These are phyloP conservation scores for Fusarium redolens DNA, from an alignment of 2,329 filamentous ascomycete genomes.

Conservation along the genomic window DNA sequence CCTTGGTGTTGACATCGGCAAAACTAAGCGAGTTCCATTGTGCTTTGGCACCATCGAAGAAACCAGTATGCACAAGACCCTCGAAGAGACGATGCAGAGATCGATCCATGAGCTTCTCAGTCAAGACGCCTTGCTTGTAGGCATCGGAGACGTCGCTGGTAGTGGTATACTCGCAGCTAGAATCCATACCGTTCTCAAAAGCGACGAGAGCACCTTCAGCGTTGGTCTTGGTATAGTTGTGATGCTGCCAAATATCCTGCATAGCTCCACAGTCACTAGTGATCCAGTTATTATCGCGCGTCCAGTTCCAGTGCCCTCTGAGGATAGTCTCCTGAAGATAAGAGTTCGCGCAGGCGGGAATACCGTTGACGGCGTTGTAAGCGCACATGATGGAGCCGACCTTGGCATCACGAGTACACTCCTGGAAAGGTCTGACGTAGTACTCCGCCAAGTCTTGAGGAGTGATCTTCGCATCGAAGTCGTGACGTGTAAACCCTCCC, in stretches of 20 bases:
- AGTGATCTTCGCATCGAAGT: conserved; percentile 3
- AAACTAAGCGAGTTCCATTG: conserved; percentile 1
- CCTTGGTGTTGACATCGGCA: neutral
- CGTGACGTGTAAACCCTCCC: neutral
- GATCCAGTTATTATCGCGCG: conserved; percentile 6
- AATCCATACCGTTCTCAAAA: conserved; percentile 1
- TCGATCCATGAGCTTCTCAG: conserved; percentile 11
- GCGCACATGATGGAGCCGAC: conserved; percentile 4
- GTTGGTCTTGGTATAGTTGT: conserved; percentile 13
- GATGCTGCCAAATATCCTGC: conserved; percentile 15
- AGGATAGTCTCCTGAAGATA: conserved; percentile 6
- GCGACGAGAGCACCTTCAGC: neutral
- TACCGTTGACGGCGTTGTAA: neutral
- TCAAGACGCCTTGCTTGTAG: conserved; percentile 3
- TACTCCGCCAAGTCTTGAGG: conserved; percentile 9
- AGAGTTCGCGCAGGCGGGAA: neutral
- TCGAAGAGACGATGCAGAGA: neutral
- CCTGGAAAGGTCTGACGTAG: conserved; percentile 6
- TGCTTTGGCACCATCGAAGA: conserved; percentile 4
- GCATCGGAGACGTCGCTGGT: conserved; percentile 9
- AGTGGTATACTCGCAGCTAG: conserved; percentile 14
- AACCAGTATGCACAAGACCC: conserved; percentile 8
- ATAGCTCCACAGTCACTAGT: conserved; percentile 11
- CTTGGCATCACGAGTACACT: neutral
- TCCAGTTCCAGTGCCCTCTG: conserved; percentile 17